Evolutionary conservation across 148 eudicot species (phyloP).

Genomic region (Camellia sinensis): DNA sequence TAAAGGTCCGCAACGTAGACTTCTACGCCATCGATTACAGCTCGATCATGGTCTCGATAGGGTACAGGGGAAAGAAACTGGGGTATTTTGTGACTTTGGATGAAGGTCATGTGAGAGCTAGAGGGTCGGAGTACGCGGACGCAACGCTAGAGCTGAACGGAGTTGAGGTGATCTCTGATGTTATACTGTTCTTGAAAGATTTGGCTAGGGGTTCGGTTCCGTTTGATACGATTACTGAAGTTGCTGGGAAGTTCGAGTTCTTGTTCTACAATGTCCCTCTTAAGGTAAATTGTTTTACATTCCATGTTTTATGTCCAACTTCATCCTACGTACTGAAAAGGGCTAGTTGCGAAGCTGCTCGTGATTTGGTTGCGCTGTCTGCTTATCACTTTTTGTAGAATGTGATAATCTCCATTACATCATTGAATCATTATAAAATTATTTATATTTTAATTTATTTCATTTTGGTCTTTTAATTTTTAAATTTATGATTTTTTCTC

Average conservation of each 20-base stretch:
- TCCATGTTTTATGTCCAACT: background rate
- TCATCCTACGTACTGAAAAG: too few relatives aligned
- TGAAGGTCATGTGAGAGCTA: slow-evolving; percentile 42
- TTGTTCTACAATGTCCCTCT: slow-evolving; percentile 47
- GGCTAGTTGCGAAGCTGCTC: too few relatives aligned
- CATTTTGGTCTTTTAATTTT: too few relatives aligned
- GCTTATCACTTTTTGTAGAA: too few relatives aligned
- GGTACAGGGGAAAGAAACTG: slow-evolving; percentile 58
- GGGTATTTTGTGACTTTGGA: slow-evolving; percentile 48
- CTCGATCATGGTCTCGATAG: slow-evolving; percentile 37
- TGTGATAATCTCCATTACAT: too few relatives aligned
- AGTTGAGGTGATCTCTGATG: slow-evolving; percentile 42
- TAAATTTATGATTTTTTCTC: too few relatives aligned
- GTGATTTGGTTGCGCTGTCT: too few relatives aligned
- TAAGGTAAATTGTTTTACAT: slow-evolving; percentile 28
- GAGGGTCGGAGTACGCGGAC: slow-evolving; percentile 56
- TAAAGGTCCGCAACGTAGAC: slow-evolving; percentile 43
- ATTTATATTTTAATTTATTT: too few relatives aligned
- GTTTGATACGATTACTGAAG: slow-evolving; percentile 50
- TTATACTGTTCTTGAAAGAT: slow-evolving; percentile 49
- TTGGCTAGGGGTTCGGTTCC: slow-evolving; percentile 51
- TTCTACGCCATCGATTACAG: slow-evolving; percentile 45
- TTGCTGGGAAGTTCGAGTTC: slow-evolving; percentile 49
- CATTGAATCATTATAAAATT: too few relatives aligned
- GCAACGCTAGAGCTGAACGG: slow-evolving; percentile 47